Evolutionary conservation across 179 eudicot species (phyloP).

Genomic region (Spergularia azorica): DNA sequence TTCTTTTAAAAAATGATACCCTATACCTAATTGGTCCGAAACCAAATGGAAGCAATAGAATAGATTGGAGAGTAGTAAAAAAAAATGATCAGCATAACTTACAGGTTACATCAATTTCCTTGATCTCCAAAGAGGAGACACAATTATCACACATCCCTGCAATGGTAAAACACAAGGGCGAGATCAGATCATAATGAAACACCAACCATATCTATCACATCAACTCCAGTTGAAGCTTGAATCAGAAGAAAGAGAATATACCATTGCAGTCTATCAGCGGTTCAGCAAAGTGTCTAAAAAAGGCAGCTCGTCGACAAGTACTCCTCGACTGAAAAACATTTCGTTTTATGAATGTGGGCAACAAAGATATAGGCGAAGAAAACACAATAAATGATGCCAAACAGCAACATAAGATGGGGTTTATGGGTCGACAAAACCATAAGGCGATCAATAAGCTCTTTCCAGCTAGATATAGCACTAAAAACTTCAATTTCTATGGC

Average conservation of each 20-base stretch:
- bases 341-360: neutral
- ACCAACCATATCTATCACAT: slow-evolving; percentile 1
- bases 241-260: slow-evolving; percentile 16
- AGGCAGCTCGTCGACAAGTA: slow-evolving; percentile 84
- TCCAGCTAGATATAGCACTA: no score
- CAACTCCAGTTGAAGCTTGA: neutral
- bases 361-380: neutral
- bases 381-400: neutral
- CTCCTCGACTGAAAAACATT: slow-evolving; percentile 57
- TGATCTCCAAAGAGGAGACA: slow-evolving; percentile 51
- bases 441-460: no score
- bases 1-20: no score
- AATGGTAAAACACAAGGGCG: slow-evolving; percentile 5
- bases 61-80: no score
- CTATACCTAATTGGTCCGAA: no score
- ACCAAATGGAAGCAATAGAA: no score
- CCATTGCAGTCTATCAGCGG: slow-evolving; percentile 92
- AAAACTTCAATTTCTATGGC: no score
- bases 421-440: neutral
- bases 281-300: slow-evolving; percentile 93
- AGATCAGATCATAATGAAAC: slow-evolving; percentile 9
- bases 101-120: slow-evolving; percentile 79
- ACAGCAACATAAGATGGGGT: neutral
- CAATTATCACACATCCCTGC: slow-evolving; percentile 98
- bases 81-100: slow-evolving; percentile 30